Conservation (phyloP, 2,329 filamentous ascomycete species). For the Fusarium udum region DNA sequence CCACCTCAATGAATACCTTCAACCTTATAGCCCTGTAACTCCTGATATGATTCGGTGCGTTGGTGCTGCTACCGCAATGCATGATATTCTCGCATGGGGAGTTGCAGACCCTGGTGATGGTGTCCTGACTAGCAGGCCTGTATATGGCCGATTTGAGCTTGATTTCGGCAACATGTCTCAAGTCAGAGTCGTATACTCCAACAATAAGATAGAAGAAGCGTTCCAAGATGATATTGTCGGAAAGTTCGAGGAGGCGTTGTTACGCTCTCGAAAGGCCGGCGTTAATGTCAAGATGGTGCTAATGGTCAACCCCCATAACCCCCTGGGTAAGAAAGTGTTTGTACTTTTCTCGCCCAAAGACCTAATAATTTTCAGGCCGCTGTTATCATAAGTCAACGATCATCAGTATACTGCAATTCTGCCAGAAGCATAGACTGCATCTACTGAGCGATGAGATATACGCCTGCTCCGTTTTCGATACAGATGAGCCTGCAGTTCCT, state of each 20-base stretch:
- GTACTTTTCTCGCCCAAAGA: background rate
- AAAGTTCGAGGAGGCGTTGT: constrained; percentile 56
- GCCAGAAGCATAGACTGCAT: constrained; percentile 59
- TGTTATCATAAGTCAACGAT: constrained; percentile 58
- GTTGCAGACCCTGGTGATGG: constrained; percentile 52
- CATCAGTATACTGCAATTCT: constrained; percentile 58
- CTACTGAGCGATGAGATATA: constrained; percentile 69
- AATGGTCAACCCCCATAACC: constrained; percentile 64
- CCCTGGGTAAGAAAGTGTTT: constrained; percentile 51
- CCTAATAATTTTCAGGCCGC: constrained; percentile 42
- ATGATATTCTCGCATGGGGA: constrained; percentile 53
- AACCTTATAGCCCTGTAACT: constrained; percentile 44
- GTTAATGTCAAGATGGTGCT: constrained; percentile 57
- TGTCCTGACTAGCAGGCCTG: constrained; percentile 52
- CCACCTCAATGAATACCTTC: constrained; percentile 52
- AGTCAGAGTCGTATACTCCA: constrained; percentile 56
- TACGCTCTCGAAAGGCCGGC: constrained; percentile 48
- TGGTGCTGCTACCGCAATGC: constrained; percentile 51
- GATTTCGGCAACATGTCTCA: constrained; percentile 57
- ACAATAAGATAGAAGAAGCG: constrained; percentile 53
- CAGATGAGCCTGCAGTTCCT: constrained; percentile 42
- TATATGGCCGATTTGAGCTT: constrained; percentile 60
- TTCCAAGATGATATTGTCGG: constrained; percentile 56
- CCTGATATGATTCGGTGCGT: constrained; percentile 48
- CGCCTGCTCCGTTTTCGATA: constrained; percentile 59